Evolutionary conservation across 257 asterid genomes (phyloP).

Genomic region (Nicotiana noctiflora): DNA sequence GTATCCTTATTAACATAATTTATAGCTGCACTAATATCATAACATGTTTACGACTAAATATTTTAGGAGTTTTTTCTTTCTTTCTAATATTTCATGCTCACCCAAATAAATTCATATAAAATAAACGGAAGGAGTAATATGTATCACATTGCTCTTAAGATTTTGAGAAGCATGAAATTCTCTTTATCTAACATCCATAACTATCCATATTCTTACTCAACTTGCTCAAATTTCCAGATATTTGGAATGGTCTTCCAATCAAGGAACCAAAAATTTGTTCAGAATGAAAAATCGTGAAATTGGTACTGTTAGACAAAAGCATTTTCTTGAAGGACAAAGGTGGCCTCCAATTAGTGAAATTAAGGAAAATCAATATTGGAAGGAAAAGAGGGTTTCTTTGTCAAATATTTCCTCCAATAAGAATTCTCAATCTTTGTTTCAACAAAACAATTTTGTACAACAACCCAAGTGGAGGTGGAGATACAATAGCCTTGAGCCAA

Average conservation of each 20-base stretch:
- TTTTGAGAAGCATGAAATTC: too few species aligned
- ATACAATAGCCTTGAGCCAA: constrained; percentile 10
- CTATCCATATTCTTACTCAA: background rate
- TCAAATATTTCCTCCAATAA: constrained; percentile 14
- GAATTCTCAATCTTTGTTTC: constrained; percentile 13
- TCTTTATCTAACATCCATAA: background rate
- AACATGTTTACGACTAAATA: background rate
- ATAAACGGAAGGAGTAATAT: background rate
- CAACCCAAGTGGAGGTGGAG: constrained; percentile 18
- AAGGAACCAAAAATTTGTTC: background rate
- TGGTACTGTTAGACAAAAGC: constrained; percentile 35
- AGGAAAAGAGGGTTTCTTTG: constrained; percentile 24
- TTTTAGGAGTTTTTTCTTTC: too few species aligned
- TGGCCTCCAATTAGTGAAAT: constrained; percentile 44
- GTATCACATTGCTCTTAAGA: too few species aligned
- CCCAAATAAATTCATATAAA: background rate
- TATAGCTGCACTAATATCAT: background rate
- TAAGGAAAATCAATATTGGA: constrained; percentile 19
- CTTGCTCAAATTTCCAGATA: background rate
- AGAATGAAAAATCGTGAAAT: background rate
- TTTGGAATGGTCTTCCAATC: background rate
- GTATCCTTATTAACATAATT: background rate
- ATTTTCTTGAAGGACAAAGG: constrained; percentile 52
- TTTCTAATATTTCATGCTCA: too few species aligned
- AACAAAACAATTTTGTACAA: background rate